phyloP scores from a whole-genome alignment of 805 yeast species.

The Sugiyamaella boreocaroliniensis region DNA sequence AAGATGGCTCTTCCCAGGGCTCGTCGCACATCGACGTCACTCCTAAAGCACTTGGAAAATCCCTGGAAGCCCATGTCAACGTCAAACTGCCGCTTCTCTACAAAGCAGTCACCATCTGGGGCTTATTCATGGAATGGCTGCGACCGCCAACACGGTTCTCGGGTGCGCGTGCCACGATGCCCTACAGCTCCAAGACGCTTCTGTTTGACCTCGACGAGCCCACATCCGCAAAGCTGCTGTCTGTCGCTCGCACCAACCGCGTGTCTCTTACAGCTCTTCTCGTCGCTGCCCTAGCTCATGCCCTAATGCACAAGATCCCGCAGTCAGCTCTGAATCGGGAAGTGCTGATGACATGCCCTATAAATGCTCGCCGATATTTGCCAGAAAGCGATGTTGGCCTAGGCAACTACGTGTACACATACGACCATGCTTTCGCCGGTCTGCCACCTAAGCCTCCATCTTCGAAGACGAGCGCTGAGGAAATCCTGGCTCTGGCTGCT shows the following conservation, averaged over 20 bases:
- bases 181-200: slow-evolving; percentile 7
- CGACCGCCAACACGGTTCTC: slow-evolving; percentile 7
- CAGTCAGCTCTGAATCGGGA: slow-evolving; percentile 5
- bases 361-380: slow-evolving; percentile 14
- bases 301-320: slow-evolving; percentile 1
- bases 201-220: slow-evolving; percentile 3
- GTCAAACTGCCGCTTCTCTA: slow-evolving; percentile 8
- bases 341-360: slow-evolving; percentile 9
- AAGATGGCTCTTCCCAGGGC: background rate
- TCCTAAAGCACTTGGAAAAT: background rate
- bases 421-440: slow-evolving; percentile 2
- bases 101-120: background rate
- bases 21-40: background rate
- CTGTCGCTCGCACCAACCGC: slow-evolving; percentile 1
- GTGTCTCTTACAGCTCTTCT: slow-evolving; percentile 12
- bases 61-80: slow-evolving; percentile 8
- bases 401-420: slow-evolving; percentile 14
- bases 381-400: background rate
- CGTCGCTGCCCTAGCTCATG: slow-evolving; percentile 8
- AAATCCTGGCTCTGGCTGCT: background rate
- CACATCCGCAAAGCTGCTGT: slow-evolving; percentile 5
- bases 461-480: background rate
- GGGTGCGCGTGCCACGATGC: slow-evolving; percentile 5
- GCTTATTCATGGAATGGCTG: background rate
- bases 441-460: background rate